Conservation (phyloP, 306 rosid species). For the Ceratonia siliqua region DNA sequence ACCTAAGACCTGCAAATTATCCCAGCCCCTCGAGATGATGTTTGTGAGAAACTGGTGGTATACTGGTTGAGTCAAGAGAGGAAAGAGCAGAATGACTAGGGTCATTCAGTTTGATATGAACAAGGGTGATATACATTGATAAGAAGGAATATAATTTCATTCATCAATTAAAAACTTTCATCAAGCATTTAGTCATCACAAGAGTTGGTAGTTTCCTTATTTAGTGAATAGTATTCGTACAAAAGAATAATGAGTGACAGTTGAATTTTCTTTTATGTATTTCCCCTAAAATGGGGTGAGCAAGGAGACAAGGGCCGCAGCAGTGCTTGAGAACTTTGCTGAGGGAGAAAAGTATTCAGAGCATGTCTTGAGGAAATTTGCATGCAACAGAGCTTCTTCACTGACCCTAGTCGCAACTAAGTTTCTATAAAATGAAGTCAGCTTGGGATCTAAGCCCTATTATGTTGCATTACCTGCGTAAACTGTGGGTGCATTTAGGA, state of each 20-base stretch:
- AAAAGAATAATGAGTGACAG: not conserved
- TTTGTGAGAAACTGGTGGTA: no score
- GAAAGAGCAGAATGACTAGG: not conserved
- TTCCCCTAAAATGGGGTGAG: conserved; percentile 39
- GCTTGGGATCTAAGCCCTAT: not conserved
- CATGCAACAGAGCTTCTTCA: conserved; percentile 69
- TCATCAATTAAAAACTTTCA: no score
- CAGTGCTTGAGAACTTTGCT: conserved; percentile 70
- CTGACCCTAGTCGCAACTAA: conserved; percentile 46
- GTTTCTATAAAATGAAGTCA: not conserved
- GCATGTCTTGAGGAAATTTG: conserved; percentile 66
- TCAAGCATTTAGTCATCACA: no score
- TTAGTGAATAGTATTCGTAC: no score
- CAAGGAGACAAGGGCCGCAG: conserved; percentile 65
- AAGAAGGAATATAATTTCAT: no score
- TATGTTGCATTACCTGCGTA: not conserved
- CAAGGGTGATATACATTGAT: no score
- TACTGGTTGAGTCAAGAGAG: not conserved
- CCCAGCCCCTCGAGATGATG: no score
- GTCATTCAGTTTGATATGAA: no score
- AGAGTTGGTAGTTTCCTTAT: no score
- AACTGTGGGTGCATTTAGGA: not conserved
- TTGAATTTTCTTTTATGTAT: not conserved
- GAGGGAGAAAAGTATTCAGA: conserved; percentile 85
- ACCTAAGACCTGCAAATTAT: no score